phyloP scores from a whole-genome alignment of 2,329 filamentous ascomycete genomes.

The Stagonosporopsis vannaccii region DNA sequence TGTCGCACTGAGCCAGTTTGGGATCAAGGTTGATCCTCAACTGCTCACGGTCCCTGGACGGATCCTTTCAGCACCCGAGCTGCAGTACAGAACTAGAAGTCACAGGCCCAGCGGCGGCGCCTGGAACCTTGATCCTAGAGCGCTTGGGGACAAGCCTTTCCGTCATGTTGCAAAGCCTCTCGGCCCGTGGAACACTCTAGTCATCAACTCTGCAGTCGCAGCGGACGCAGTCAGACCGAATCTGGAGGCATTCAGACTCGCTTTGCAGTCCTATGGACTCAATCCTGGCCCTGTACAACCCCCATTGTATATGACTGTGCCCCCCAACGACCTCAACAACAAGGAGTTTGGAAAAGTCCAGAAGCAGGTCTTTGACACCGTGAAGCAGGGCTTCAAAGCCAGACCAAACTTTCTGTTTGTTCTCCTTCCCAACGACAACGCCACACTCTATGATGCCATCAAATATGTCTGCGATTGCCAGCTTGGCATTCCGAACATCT shows the following conservation, averaged over 20 bases:
- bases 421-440: slow-evolving; percentile 40
- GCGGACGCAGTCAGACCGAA: slow-evolving; percentile 7
- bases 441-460: slow-evolving; percentile 56
- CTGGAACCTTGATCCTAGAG: slow-evolving; percentile 70
- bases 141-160: slow-evolving; percentile 37
- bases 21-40: slow-evolving; percentile 65
- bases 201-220: slow-evolving; percentile 41
- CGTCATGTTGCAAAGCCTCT: slow-evolving; percentile 26
- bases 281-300: slow-evolving; percentile 23
- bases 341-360: slow-evolving; percentile 57
- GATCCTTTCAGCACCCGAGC: slow-evolving; percentile 66
- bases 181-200: slow-evolving; percentile 36
- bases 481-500: slow-evolving; percentile 69
- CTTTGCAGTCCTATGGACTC: slow-evolving; percentile 35
- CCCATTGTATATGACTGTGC: slow-evolving; percentile 20
- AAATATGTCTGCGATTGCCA: slow-evolving; percentile 73
- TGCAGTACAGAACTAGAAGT: slow-evolving; percentile 62
- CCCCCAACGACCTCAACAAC: slow-evolving; percentile 25
- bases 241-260: slow-evolving; percentile 26
- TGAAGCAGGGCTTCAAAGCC: slow-evolving; percentile 53
- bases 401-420: slow-evolving; percentile 43
- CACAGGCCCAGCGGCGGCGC: slow-evolving; percentile 59
- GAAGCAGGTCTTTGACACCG: slow-evolving; percentile 64
- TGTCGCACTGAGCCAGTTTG: slow-evolving; percentile 59
- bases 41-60: slow-evolving; percentile 78